Evolutionary conservation across 2,329 filamentous ascomycete species (phyloP), one percentile per base, ranked within the genome.

Genomic region (Calonectria henricotiae): DNA sequence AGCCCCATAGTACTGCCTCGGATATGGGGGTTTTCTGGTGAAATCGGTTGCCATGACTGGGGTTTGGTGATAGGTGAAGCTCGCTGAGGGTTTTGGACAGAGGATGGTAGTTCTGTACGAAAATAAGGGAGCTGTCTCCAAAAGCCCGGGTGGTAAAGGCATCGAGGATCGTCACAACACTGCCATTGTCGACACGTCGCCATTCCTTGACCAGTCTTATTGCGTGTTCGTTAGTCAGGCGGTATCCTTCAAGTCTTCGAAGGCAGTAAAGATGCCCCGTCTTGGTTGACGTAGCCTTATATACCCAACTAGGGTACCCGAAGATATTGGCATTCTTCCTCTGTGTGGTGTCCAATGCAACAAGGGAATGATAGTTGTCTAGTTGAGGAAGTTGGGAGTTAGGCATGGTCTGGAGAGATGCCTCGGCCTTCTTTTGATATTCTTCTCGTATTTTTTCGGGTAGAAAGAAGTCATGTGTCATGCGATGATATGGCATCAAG

Each of bases 101-200:
- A 1, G 96, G 96, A 78, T 96, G 94, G 79, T 98, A 99, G 80
- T 97, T 94, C 71, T 94, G 96, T 27, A 97, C 95, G 78, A 99
- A 93, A 60, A 99, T 93, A 65, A 99, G 88, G 3, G 96, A 98
- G 82, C 94, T 97, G 81, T 98, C 96, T 66, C 94, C 94, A 81
- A 99, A 99, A 30, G 93, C 94, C 71, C 95, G 88, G 13, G 94
- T 97, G 0, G 96, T 99, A 78, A 99, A 99, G 0, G 94, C 94
- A 82, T 98, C 95, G 77, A 97, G 92, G 9, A 97, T 90, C 0
- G 92, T 93, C 35, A 98, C 96, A 23, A 98, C 90, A 74, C 91
- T 94, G 67, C 91, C 93, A 77, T 92, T 96, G 78, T 90, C 89
- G 60, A 99, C 89, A 69, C 93, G 90, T 79, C 95, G 96, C 96